Conservation (phyloP, 352 stramenopile genomes). For the Paralagenidium karlingii region DNA sequence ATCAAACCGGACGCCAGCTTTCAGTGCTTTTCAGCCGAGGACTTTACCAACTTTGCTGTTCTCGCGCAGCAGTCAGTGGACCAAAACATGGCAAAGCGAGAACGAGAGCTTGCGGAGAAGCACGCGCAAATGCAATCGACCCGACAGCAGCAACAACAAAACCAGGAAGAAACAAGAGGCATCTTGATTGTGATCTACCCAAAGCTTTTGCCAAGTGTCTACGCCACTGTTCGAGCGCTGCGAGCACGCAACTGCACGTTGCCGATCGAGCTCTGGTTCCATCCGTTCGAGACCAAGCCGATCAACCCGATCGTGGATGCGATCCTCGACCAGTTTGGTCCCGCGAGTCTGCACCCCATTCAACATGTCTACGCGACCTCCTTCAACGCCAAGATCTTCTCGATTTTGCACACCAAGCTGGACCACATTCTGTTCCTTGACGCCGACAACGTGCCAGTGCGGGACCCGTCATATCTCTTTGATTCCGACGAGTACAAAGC, state of each 20-base stretch:
- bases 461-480: constrained; percentile 39
- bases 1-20: constrained; percentile 16
- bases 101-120: background rate
- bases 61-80: constrained; percentile 11
- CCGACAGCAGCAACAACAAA: background rate
- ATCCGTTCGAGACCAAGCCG: constrained; percentile 9
- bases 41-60: constrained; percentile 12
- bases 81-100: background rate
- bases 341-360: constrained; percentile 8
- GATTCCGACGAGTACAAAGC: constrained; percentile 14
- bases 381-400: constrained; percentile 38
- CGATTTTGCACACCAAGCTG: constrained; percentile 20
- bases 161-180: constrained; percentile 1
- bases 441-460: constrained; percentile 32
- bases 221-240: constrained; percentile 12
- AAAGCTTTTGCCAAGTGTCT: constrained; percentile 14
- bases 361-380: constrained; percentile 12
- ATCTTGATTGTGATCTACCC: constrained; percentile 14
- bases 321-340: constrained; percentile 2
- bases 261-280: constrained; percentile 15
- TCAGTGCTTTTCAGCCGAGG: constrained; percentile 19
- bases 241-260: constrained; percentile 9
- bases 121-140: constrained; percentile 3
- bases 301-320: constrained; percentile 6
- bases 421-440: constrained; percentile 32